Evolutionary conservation across 108 stramenopile species (phyloP).

Genomic region (Pseudonitzschia delicatissima): DNA sequence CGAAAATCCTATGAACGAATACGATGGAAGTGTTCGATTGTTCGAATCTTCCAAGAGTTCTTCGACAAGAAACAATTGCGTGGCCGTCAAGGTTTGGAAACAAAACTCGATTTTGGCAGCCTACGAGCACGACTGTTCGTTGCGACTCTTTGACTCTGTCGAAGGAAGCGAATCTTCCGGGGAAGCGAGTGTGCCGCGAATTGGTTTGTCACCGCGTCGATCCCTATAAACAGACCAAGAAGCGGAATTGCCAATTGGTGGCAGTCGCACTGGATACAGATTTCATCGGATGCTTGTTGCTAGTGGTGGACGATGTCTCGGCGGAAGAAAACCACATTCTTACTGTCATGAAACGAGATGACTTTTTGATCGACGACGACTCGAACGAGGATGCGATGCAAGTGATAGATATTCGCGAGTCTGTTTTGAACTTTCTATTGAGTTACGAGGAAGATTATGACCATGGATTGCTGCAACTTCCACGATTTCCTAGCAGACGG

Average conservation of each 20-base stretch:
- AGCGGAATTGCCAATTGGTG: constrained; percentile 29
- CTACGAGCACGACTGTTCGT: constrained; percentile 36
- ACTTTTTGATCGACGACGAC: constrained; percentile 29
- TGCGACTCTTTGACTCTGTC: constrained; percentile 42
- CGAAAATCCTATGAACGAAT: constrained; percentile 18
- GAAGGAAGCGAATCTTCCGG: constrained; percentile 1
- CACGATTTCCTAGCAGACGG: constrained; percentile 20
- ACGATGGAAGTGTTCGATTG: constrained; percentile 29
- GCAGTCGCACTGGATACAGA: constrained; percentile 43
- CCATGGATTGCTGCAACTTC: constrained; percentile 15
- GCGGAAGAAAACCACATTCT: constrained; percentile 18
- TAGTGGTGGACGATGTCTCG: constrained; percentile 13
- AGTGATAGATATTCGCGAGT: constrained; percentile 25
- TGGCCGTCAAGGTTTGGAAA: constrained; percentile 37
- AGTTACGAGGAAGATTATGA: constrained; percentile 28
- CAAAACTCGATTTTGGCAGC: constrained; percentile 31
- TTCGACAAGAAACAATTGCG: constrained; percentile 22
- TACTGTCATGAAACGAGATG: constrained; percentile 33
- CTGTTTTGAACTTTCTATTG: constrained; percentile 40
- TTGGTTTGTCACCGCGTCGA: constrained; percentile 29
- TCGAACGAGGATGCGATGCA: constrained; percentile 6
- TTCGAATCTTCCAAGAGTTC: constrained; percentile 25
- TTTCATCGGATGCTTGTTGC: constrained; percentile 42
- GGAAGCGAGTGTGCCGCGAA: constrained; percentile 30
- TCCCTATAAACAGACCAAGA: constrained; percentile 40